Conservation (phyloP, 495 filamentous ascomycete genomes). For the Immersiella caudata region DNA sequence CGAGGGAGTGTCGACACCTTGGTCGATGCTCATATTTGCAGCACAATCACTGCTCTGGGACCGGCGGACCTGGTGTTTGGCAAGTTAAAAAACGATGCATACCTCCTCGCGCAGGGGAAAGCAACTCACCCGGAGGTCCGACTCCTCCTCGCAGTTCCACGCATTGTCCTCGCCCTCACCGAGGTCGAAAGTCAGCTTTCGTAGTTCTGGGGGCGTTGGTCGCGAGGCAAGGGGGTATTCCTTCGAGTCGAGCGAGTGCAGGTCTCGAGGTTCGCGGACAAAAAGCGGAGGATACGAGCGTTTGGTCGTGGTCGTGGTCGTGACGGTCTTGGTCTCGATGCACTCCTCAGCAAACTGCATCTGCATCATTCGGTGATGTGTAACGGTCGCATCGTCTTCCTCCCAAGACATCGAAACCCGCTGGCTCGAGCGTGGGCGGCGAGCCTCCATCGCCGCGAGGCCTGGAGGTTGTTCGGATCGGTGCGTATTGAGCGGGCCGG, state of each 20-base stretch:
- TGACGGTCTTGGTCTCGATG: conserved; percentile 70
- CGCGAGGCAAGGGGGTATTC: conserved; percentile 84
- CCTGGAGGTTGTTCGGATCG: not conserved
- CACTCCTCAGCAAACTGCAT: conserved; percentile 59
- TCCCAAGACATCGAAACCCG: conserved; percentile 51
- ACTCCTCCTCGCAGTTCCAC: conserved; percentile 67
- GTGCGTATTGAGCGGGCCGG: not conserved
- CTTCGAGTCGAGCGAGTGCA: conserved; percentile 78
- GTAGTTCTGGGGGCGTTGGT: conserved; percentile 76
- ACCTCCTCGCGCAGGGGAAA: not conserved
- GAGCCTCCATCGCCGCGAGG: conserved; percentile 39
- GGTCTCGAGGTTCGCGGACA: conserved; percentile 72
- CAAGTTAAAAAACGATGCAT: conserved; percentile 17
- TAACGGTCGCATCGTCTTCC: conserved; percentile 42
- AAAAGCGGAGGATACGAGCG: conserved; percentile 82
- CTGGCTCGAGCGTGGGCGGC: conserved; percentile 49
- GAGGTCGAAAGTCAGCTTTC: conserved; percentile 71
- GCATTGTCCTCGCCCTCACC: conserved; percentile 55
- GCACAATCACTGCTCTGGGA: conserved; percentile 40
- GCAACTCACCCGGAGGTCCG: conserved; percentile 24
- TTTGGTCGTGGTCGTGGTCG: conserved; percentile 93
- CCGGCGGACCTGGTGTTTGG: conserved; percentile 33
- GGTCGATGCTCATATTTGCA: conserved; percentile 38
- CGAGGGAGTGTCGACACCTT: conserved; percentile 37
- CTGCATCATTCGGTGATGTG: conserved; percentile 42